Percentiles rank a stretch among this genome's conserved stretches.
Evolutionary conservation across 495 filamentous ascomycete species (phyloP).

Genomic region (Pyrenula aspistea): DNA sequence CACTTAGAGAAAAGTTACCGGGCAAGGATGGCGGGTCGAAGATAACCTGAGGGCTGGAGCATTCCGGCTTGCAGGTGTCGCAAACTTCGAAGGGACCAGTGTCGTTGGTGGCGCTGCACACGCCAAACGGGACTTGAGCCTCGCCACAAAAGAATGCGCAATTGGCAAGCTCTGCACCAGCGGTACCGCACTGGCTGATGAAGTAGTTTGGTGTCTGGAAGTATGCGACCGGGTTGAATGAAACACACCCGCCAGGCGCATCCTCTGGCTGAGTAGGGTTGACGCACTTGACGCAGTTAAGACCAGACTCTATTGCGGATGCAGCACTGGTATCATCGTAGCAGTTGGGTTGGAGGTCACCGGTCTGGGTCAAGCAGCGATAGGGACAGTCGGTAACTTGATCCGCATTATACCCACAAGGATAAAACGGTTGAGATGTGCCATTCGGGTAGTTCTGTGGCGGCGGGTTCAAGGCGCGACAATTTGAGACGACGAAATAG

Average conservation of each 20-base stretch:
- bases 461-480: not conserved
- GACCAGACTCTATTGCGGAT: not conserved
- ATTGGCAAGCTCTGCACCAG: not conserved
- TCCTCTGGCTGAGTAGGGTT: not conserved
- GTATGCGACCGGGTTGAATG: not conserved
- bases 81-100: slow-evolving; percentile 3
- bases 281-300: not conserved
- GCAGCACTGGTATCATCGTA: not conserved
- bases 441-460: not conserved
- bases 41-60: not conserved
- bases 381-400: not conserved
- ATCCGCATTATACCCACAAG: not conserved
- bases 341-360: not conserved
- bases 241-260: not conserved
- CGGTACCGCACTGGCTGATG: not conserved
- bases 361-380: not conserved
- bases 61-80: slow-evolving; percentile 2
- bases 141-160: slow-evolving; percentile 8
- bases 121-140: slow-evolving; percentile 9
- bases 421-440: not conserved
- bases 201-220: not conserved
- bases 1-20: not conserved
- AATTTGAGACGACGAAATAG: not conserved
- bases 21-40: not conserved
- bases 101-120: slow-evolving; percentile 5